These are phyloP conservation scores for Pleurotus tuoliensis DNA, from an alignment of 768 basidiomycete species.

Conservation along the genomic window DNA sequence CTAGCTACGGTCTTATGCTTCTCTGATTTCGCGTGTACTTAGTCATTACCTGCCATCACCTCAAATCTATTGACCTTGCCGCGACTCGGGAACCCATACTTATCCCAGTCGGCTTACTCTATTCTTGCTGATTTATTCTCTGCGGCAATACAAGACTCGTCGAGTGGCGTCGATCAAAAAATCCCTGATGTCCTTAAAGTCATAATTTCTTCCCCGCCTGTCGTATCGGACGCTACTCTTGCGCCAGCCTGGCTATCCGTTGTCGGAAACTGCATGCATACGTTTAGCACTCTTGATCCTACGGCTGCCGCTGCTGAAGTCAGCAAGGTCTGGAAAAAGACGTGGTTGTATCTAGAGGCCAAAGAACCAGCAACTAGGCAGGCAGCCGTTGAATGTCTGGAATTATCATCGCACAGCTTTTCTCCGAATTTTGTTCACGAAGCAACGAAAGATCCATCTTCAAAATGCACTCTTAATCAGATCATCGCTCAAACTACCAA, in stretches of 20 bases:
- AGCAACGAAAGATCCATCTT: constrained; percentile 40
- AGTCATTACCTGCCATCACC: constrained; percentile 74
- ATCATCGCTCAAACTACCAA: constrained; percentile 62
- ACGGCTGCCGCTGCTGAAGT: constrained; percentile 52
- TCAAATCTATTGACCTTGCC: constrained; percentile 76
- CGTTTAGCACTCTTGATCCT: constrained; percentile 50
- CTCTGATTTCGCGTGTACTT: neutral
- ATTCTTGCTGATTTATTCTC: constrained; percentile 80
- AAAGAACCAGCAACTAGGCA: constrained; percentile 56
- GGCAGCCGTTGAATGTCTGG: constrained; percentile 60
- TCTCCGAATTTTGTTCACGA: constrained; percentile 54
- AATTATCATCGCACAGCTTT: constrained; percentile 65
- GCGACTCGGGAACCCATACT: constrained; percentile 82
- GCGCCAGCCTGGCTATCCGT: constrained; percentile 78
- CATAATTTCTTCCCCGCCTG: constrained; percentile 65
- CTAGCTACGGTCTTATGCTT: neutral
- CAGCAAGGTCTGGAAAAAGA: constrained; percentile 63
- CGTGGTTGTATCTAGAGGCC: constrained; percentile 79
- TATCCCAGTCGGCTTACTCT: constrained; percentile 85
- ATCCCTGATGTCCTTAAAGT: constrained; percentile 61
- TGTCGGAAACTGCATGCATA: constrained; percentile 68
- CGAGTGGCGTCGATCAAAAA: constrained; percentile 46
- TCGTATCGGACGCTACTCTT: constrained; percentile 62
- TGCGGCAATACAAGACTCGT: constrained; percentile 45
- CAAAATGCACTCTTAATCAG: constrained; percentile 53